Conservation (phyloP, 768 basidiomycete genomes). For the Pisolithus sp. region DNA sequence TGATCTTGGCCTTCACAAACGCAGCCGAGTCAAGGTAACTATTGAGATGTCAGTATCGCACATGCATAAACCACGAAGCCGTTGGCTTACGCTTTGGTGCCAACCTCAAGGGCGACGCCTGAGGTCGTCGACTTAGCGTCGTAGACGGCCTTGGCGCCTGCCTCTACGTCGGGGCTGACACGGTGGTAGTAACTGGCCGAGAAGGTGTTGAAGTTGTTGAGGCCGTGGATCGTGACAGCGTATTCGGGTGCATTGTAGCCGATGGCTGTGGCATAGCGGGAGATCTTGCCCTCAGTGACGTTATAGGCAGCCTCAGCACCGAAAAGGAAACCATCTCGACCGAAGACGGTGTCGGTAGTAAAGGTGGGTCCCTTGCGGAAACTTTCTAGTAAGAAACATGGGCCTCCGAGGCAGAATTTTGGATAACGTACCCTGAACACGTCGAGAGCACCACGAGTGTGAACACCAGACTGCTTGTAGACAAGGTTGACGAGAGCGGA, state of each 20-base stretch:
- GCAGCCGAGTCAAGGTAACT: conserved; percentile 83
- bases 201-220: conserved; percentile 92
- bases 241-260: conserved; percentile 97
- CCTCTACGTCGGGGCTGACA: conserved; percentile 85
- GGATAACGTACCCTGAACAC: conserved; percentile 73
- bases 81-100: conserved; percentile 79
- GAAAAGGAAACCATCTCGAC: conserved; percentile 95
- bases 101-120: conserved; percentile 88
- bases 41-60: neutral
- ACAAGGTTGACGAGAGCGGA: conserved; percentile 73
- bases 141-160: conserved; percentile 94
- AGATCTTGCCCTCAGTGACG: conserved; percentile 87
- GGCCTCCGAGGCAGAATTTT: neutral
- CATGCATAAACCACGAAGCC: neutral
- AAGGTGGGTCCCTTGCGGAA: conserved; percentile 81
- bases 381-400: neutral
- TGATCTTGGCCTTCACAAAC: conserved; percentile 98
- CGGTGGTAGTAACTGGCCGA: conserved; percentile 98
- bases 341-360: conserved; percentile 91
- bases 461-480: conserved; percentile 96
- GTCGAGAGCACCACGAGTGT: conserved; percentile 87
- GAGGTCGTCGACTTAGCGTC: conserved; percentile 86
- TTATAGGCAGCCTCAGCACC: conserved; percentile 97
- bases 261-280: conserved; percentile 84
- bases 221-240: conserved; percentile 87